phyloP scores from a whole-genome alignment of 106 monocot genomes.

The Platanthera guangdongensis region DNA sequence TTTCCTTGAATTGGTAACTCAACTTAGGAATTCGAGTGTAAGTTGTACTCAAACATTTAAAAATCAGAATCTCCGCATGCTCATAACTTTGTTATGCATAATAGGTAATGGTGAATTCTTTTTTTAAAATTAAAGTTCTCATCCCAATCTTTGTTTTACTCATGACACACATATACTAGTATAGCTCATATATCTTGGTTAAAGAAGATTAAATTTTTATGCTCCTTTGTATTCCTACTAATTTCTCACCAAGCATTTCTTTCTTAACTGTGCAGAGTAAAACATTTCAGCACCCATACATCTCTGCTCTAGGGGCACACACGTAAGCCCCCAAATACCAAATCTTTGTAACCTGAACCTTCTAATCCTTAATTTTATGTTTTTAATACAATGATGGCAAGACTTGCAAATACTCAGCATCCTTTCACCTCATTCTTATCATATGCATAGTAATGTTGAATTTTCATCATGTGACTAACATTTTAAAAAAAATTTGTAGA shows the following conservation, averaged over 20 bases:
- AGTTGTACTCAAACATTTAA: too few species aligned
- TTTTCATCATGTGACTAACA: not conserved
- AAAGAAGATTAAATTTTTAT: not conserved
- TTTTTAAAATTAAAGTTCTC: too few species aligned
- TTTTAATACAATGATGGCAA: not conserved
- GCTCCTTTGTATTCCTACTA: not conserved
- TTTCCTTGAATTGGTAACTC: too few species aligned
- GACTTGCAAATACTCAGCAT: not conserved
- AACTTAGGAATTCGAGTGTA: too few species aligned
- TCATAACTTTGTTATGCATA: too few species aligned
- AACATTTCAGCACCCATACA: constrained; percentile 88
- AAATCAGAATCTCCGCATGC: too few species aligned
- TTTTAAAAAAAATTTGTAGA: constrained; percentile 18
- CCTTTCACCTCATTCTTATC: not conserved
- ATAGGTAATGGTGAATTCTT: too few species aligned
- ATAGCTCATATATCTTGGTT: not conserved
- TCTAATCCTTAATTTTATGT: not conserved
- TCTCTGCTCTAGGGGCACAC: constrained; percentile 80
- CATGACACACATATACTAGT: too few species aligned
- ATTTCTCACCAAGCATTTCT: not conserved
- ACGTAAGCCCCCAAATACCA: constrained; percentile 48
- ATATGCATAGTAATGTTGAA: not conserved
- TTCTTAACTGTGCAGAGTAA: constrained; percentile 52
- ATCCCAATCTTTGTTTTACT: too few species aligned
- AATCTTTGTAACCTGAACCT: not conserved